Conservation (phyloP, 371 early-diverging fungal genomes). For the Dinochytrium kinnereticum region DNA sequence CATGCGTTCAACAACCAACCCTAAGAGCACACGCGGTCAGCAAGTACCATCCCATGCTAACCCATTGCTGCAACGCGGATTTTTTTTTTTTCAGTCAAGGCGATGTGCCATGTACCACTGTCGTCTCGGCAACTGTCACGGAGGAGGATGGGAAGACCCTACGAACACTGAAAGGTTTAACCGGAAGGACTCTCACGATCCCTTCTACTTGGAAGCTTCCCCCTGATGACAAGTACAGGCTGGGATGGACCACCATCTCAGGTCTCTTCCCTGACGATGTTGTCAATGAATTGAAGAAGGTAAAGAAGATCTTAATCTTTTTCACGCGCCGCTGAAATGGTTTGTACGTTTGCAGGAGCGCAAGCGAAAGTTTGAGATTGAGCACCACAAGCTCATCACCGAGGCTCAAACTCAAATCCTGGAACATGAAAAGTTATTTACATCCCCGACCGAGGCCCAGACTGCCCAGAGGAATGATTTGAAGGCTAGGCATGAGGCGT, state of each 20-base stretch:
- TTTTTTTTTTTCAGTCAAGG: constrained; percentile 55
- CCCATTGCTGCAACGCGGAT: not conserved
- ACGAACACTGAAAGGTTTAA: constrained; percentile 67
- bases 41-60: not conserved
- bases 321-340: not conserved
- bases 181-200: constrained; percentile 78
- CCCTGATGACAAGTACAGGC: constrained; percentile 78
- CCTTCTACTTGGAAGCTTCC: constrained; percentile 71
- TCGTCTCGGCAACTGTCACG: constrained; percentile 55
- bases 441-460: constrained; percentile 37
- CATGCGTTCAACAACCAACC: not conserved
- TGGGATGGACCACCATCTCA: constrained; percentile 81
- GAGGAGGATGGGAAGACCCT: constrained; percentile 33
- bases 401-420: constrained; percentile 65
- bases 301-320: too few relatives aligned
- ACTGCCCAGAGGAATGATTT: constrained; percentile 56
- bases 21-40: too few relatives aligned
- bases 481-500: constrained; percentile 70
- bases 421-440: constrained; percentile 53
- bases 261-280: constrained; percentile 81
- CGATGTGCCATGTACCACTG: constrained; percentile 70
- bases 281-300: constrained; percentile 59
- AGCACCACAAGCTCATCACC: constrained; percentile 69
- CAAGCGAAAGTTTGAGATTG: constrained; percentile 63
- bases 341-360: constrained; percentile 61